phyloP scores from a whole-genome alignment of 2,329 filamentous ascomycete species.

The Chaetomiaceae sp. region DNA sequence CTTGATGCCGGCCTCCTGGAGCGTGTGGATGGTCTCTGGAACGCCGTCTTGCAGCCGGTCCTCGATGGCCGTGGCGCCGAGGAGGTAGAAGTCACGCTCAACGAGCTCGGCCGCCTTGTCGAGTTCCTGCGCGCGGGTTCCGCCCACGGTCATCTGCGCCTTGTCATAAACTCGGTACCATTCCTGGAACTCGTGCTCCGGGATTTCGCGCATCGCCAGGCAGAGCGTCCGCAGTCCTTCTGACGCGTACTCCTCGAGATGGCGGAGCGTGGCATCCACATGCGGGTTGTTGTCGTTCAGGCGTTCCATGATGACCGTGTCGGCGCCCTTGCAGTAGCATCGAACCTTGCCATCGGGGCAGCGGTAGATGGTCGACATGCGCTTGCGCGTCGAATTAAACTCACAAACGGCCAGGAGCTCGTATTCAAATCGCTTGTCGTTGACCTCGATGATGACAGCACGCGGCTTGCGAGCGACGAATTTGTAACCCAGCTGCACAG shows the following conservation, averaged over 20 bases:
- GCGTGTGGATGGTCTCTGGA: conserved; percentile 93
- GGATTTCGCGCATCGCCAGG: conserved; percentile 86
- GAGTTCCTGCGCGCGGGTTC: conserved; percentile 86
- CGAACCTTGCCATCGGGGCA: conserved; percentile 94
- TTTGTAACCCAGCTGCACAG: conserved; percentile 75
- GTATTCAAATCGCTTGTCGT: conserved; percentile 70
- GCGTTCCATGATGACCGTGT: conserved; percentile 94
- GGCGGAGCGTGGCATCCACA: conserved; percentile 82
- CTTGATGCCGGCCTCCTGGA: conserved; percentile 96
- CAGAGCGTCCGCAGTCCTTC: conserved; percentile 93
- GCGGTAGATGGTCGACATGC: conserved; percentile 96
- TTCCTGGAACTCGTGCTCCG: conserved; percentile 80
- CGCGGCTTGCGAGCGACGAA: conserved; percentile 88
- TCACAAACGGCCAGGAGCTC: conserved; percentile 95
- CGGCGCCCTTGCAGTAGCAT: conserved; percentile 92
- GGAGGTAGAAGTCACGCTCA: conserved; percentile 82
- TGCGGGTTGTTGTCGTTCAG: conserved; percentile 76
- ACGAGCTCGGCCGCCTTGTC: conserved; percentile 97
- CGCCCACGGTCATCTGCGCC: conserved; percentile 82
- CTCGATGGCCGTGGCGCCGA: conserved; percentile 95
- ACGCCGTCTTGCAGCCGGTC: conserved; percentile 96
- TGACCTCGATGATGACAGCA: conserved; percentile 75
- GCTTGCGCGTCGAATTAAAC: conserved; percentile 95
- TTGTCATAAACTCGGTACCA: conserved; percentile 85
- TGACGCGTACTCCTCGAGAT: conserved; percentile 97